Percentiles rank a stretch among this genome's conserved stretches.
Evolutionary conservation across 2,329 filamentous ascomycete genomes (phyloP).

Genomic region (Elsinoe perseae): DNA sequence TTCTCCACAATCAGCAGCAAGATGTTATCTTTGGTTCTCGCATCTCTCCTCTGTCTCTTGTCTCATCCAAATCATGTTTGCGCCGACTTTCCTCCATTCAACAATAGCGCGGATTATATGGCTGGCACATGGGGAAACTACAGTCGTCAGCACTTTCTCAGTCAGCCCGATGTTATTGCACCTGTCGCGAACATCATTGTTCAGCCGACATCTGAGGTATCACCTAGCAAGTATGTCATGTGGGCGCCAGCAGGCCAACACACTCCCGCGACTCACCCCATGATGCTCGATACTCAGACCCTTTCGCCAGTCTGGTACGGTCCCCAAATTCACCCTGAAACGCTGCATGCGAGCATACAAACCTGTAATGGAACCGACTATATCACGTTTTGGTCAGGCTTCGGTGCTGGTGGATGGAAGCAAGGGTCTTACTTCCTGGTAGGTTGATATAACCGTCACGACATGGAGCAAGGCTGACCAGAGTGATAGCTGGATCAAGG

Average conservation of each 20-base stretch:
- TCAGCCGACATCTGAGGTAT: neutral
- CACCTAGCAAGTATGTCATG: constrained; percentile 8
- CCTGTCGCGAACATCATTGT: constrained; percentile 8
- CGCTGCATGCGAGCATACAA: constrained; percentile 39
- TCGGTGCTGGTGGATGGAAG: too few relatives aligned
- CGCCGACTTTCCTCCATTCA: constrained; percentile 11
- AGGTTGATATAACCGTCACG: neutral
- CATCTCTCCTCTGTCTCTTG: too few relatives aligned
- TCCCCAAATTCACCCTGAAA: constrained; percentile 12
- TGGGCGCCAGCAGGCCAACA: neutral
- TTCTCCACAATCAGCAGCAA: too few relatives aligned
- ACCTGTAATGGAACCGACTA: constrained; percentile 30
- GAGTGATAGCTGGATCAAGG: neutral
- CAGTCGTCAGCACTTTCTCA: constrained; percentile 6
- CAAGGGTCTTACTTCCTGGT: too few relatives aligned
- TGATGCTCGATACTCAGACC: neutral
- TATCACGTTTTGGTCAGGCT: constrained; percentile 34
- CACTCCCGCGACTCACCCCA: neutral
- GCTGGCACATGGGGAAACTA: neutral
- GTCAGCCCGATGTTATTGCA: neutral
- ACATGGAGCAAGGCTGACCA: neutral
- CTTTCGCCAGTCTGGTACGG: constrained; percentile 14
- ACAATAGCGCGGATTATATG: constrained; percentile 7
- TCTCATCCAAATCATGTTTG: too few relatives aligned
- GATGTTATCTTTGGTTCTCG: too few relatives aligned